These are phyloP conservation scores for Dryas octopetala DNA, from an alignment of 306 rosid genomes.

Conservation along the genomic window DNA sequence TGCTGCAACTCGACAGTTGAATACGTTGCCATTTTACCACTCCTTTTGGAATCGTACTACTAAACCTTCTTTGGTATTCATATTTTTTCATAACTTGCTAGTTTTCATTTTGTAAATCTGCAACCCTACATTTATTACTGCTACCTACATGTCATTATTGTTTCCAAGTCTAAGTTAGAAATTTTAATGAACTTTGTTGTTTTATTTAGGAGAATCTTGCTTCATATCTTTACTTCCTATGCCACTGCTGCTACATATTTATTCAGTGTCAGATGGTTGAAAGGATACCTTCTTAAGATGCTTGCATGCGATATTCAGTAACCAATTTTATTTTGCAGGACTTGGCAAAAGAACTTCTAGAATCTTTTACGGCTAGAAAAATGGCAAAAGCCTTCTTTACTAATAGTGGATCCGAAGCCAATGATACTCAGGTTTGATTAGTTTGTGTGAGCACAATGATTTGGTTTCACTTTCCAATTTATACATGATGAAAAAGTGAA, in stretches of 20 bases:
- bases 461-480: slow-evolving; percentile 11
- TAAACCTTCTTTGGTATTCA: slow-evolving; percentile 81
- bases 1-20: slow-evolving; percentile 79
- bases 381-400: slow-evolving; percentile 91
- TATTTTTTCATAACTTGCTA: slow-evolving; percentile 20
- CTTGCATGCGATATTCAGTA: slow-evolving; percentile 22
- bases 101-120: background rate
- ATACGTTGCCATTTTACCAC: slow-evolving; percentile 92
- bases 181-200: background rate
- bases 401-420: slow-evolving; percentile 97
- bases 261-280: background rate
- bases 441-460: slow-evolving; percentile 23
- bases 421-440: slow-evolving; percentile 82
- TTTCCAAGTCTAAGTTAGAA: slow-evolving; percentile 10
- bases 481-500: background rate
- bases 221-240: background rate
- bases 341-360: slow-evolving; percentile 80
- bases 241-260: background rate
- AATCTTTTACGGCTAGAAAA: slow-evolving; percentile 68
- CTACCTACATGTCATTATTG: background rate
- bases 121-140: background rate
- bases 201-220: background rate
- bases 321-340: slow-evolving; percentile 53
- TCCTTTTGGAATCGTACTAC: slow-evolving; percentile 99
- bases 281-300: background rate